phyloP scores from a whole-genome alignment of 306 rosid genomes.

The Citrullus mucosospermus region DNA sequence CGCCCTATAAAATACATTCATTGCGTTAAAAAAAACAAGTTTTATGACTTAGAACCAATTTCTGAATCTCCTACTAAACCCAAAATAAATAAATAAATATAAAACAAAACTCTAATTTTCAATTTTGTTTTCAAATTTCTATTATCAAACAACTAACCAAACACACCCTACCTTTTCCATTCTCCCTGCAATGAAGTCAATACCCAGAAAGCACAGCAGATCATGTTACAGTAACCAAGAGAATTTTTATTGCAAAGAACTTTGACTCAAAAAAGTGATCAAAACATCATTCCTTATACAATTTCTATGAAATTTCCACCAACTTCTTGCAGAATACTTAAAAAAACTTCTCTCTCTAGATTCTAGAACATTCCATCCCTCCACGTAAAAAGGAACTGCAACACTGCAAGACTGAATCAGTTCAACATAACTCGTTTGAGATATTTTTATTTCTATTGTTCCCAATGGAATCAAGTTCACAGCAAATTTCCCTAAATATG shows the following conservation, averaged over 20 bases:
- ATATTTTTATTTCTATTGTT: not conserved
- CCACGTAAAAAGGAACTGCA: not conserved
- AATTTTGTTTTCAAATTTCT: too few relatives aligned
- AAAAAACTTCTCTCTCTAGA: not conserved
- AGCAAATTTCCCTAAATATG: not conserved
- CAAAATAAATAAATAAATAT: too few relatives aligned
- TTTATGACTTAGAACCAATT: too few relatives aligned
- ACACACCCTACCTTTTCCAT: too few relatives aligned
- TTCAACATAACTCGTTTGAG: not conserved
- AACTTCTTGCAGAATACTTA: not conserved
- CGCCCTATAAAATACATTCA: too few relatives aligned
- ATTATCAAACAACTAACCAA: too few relatives aligned
- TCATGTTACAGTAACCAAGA: not conserved
- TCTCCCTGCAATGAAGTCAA: not conserved
- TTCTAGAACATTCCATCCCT: not conserved
- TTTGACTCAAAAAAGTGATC: not conserved
- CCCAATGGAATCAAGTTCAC: not conserved
- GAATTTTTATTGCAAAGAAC: not conserved
- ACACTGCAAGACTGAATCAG: not conserved
- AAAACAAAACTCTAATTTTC: too few relatives aligned
- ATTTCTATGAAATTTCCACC: not conserved
- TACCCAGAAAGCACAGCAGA: not conserved
- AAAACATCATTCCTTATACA: not conserved
- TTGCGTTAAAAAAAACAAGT: too few relatives aligned
- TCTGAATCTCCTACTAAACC: too few relatives aligned